A percentile compares a stretch with the other conserved stretches of the same genome.
Conservation (phyloP, 1,284 basidiomycete genomes). For the Moesziomyces globuligerus region DNA sequence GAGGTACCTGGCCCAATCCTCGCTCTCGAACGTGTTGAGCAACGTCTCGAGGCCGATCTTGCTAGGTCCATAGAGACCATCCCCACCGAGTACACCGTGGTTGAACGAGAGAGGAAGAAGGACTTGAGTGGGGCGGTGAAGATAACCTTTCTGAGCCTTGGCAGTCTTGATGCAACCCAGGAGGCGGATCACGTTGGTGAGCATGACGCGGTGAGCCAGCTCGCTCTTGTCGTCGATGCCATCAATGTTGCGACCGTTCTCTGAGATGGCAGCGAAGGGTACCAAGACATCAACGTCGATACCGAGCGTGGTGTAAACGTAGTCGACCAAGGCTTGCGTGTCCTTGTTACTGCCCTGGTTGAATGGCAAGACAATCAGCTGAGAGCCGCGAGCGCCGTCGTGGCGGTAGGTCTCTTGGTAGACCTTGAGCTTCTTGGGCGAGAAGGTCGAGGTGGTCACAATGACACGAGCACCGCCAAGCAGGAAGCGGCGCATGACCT, state of each 20-base stretch:
- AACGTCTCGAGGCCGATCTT: slow-evolving; percentile 97
- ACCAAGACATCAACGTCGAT: slow-evolving; percentile 98
- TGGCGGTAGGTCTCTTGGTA: slow-evolving; percentile 98
- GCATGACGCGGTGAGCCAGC: slow-evolving; percentile 88
- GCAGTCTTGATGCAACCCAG: slow-evolving; percentile 96
- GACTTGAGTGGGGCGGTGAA: slow-evolving; percentile 96
- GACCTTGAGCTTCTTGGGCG: slow-evolving; percentile 85
- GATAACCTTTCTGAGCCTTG: slow-evolving; percentile 94
- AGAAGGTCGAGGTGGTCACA: slow-evolving; percentile 80
- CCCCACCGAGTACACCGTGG: slow-evolving; percentile 96
- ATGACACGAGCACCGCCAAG: slow-evolving; percentile 95
- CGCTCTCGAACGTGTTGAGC: slow-evolving; percentile 97
- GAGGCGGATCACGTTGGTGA: slow-evolving; percentile 86
- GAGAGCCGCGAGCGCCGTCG: slow-evolving; percentile 91
- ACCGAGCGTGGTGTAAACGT: slow-evolving; percentile 92
- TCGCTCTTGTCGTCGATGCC: slow-evolving; percentile 96
- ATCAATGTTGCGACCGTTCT: slow-evolving; percentile 98
- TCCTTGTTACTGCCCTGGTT: slow-evolving; percentile 98
- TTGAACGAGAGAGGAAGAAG: slow-evolving; percentile 97
- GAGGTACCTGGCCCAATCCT: slow-evolving; percentile 92
- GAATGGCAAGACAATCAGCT: slow-evolving; percentile 96
- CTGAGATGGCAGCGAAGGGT: slow-evolving; percentile 96
- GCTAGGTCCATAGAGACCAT: slow-evolving; percentile 96
- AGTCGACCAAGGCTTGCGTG: slow-evolving; percentile 89
- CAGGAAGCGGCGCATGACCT: slow-evolving; percentile 93